Conservation (phyloP, 75 land plant species). For the Cunninghamia lanceolata region DNA sequence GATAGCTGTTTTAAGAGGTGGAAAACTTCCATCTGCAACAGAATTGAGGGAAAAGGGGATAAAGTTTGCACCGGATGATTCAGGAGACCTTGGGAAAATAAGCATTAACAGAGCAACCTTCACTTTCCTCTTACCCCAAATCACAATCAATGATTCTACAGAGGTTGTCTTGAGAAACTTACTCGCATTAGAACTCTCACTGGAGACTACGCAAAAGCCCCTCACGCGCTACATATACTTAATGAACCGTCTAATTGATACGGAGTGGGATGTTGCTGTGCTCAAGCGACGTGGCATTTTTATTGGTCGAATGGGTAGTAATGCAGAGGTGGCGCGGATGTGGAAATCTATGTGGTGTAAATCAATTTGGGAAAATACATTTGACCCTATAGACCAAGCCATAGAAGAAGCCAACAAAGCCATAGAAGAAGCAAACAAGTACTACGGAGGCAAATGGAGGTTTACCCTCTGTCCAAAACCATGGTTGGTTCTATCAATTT, state of each 20-base stretch:
- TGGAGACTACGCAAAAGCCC: not conserved
- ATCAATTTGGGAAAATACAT: not conserved
- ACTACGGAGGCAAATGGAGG: not conserved
- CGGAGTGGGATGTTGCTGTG: not conserved
- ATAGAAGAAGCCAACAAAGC: too few relatives aligned
- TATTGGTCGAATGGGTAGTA: not conserved
- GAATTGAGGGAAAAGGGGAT: not conserved
- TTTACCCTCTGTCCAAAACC: not conserved
- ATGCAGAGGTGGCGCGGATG: not conserved
- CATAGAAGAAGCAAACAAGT: not conserved
- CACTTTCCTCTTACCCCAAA: not conserved
- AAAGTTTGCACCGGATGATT: not conserved
- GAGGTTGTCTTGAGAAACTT: not conserved
- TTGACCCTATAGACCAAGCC: not conserved
- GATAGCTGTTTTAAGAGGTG: not conserved
- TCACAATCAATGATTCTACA: not conserved
- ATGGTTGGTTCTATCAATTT: not conserved
- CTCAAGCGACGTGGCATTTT: not conserved
- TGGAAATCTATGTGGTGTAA: not conserved
- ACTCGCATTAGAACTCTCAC: not conserved
- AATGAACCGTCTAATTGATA: not conserved
- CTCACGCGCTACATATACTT: not conserved
- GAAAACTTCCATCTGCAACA: not conserved
- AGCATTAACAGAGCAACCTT: too few relatives aligned
- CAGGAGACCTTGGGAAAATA: not conserved